phyloP scores from a whole-genome alignment of 495 filamentous ascomycete species.

The Achaetomiella virescens region DNA sequence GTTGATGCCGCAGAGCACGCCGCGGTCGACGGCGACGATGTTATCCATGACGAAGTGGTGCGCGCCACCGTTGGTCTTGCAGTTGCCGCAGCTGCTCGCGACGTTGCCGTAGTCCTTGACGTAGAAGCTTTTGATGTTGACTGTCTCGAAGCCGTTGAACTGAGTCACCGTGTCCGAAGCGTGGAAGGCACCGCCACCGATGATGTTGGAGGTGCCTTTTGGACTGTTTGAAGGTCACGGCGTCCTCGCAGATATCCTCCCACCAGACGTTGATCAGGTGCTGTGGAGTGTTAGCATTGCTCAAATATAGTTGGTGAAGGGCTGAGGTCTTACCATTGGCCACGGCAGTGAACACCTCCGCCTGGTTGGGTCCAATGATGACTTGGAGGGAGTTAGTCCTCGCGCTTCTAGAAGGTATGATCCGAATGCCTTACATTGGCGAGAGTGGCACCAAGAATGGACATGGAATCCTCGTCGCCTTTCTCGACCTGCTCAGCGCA shows the following conservation, averaged over 20 bases:
- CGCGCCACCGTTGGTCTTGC: constrained; percentile 26
- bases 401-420: neutral
- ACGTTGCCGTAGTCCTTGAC: constrained; percentile 45
- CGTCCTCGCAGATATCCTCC: constrained; percentile 46
- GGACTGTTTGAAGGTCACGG: constrained; percentile 34
- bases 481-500: constrained; percentile 43
- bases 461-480: constrained; percentile 46
- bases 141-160: constrained; percentile 14
- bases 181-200: constrained; percentile 51
- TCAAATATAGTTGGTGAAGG: neutral
- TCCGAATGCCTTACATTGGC: constrained; percentile 35
- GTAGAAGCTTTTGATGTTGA: constrained; percentile 52
- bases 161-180: constrained; percentile 47
- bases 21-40: constrained; percentile 43
- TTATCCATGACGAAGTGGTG: constrained; percentile 45
- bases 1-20: constrained; percentile 46
- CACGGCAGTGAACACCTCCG: constrained; percentile 50
- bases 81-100: constrained; percentile 55
- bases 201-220: constrained; percentile 35
- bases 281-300: neutral
- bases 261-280: constrained; percentile 36
- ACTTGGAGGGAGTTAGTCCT: neutral
- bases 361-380: constrained; percentile 48
- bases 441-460: constrained; percentile 46
- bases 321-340: constrained; percentile 27